Base-by-base conservation (phyloP, 257 asterid species). In the Apocynum venetum region DNA sequence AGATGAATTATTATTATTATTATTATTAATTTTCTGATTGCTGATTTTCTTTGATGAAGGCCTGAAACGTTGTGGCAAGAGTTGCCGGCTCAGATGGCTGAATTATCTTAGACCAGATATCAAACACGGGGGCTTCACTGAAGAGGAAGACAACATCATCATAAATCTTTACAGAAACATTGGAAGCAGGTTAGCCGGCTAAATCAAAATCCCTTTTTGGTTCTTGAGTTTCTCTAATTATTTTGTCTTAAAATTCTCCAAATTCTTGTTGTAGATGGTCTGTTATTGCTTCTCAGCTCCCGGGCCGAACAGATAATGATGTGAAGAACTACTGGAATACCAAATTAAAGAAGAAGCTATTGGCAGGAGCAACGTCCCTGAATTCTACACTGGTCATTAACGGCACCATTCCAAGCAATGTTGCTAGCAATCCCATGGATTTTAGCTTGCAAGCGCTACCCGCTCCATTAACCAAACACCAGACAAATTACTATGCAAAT, bases 81-180 rank as follows among this genome's bases (percentile, higher is more conserved):
- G 97, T 52, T 92, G 96, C 68, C 85, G 96, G 4, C 83, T 91
- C 43, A 86, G 97, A 81, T 91, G 97, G 97, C 88, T 91, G 1
- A 91, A 92, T 82, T 92, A 92, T 72, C 94, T 92, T 0, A 53
- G 96, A 51, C 97, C 97, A 15, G 83, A 86, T 76, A 89, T 90
- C 80, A 90, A 86, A 65, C 97, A 90, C 57, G 96, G 96, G 35
- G 89, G 89, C 6, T 92, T 90, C 20, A 86, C 92, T 61, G 82
- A 86, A 7, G 90, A 90, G 76, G 96, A 91, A 89, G 94, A 90
- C 41, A 66, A 75, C 53, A 44, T 82, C 79, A 90, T 92, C 10
- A 44, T 90, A 47, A 72, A 86, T 41, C 88, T 91, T 66, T 87
- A 86, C 79, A 52, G 70, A 15, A 84, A 44, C 36, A 85, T 91